Conservation (phyloP, 495 filamentous ascomycete species). For the Parachaetomium inaequale region DNA sequence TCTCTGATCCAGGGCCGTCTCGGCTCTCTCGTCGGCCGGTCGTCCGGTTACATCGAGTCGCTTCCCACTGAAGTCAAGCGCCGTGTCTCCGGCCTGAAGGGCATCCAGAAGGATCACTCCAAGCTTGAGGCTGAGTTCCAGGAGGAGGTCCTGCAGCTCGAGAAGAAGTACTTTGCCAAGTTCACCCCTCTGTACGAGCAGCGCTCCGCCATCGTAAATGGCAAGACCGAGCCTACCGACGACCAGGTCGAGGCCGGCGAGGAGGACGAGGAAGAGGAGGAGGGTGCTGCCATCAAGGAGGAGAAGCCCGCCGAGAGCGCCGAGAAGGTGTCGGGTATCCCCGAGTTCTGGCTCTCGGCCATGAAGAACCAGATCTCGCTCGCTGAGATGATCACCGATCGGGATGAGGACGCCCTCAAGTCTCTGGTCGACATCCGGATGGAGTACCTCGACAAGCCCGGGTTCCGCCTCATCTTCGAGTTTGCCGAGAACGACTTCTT, state of each 20-base stretch:
- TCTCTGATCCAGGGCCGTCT: constrained; percentile 97
- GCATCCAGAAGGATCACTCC: constrained; percentile 96
- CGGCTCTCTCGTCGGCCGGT: constrained; percentile 85
- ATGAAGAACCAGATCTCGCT: constrained; percentile 99
- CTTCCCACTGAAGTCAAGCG: constrained; percentile 83
- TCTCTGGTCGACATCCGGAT: constrained; percentile 91
- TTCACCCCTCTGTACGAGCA: constrained; percentile 97
- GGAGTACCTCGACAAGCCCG: constrained; percentile 97
- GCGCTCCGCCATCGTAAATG: constrained; percentile 91
- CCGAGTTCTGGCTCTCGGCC: constrained; percentile 98
- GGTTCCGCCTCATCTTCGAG: constrained; percentile 96
- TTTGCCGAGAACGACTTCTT: constrained; percentile 95
- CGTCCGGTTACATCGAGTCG: constrained; percentile 97
- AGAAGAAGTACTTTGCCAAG: constrained; percentile 99
- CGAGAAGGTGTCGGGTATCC: constrained; percentile 66
- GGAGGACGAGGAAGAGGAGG: constrained; percentile 59
- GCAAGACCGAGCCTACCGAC: constrained; percentile 77
- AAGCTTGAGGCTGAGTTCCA: constrained; percentile 98
- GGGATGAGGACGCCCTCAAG: constrained; percentile 90
- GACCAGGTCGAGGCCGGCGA: constrained; percentile 83
- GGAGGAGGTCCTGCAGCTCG: constrained; percentile 92
- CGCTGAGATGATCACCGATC: constrained; percentile 96
- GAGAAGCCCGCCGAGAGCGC: constrained; percentile 41
- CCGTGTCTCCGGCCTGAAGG: constrained; percentile 91
- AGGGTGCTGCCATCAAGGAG: constrained; percentile 48